Evolutionary conservation across 306 rosid genomes (phyloP), one percentile per base, ranked within the genome.

Genomic region (Fragaria vesca): DNA sequence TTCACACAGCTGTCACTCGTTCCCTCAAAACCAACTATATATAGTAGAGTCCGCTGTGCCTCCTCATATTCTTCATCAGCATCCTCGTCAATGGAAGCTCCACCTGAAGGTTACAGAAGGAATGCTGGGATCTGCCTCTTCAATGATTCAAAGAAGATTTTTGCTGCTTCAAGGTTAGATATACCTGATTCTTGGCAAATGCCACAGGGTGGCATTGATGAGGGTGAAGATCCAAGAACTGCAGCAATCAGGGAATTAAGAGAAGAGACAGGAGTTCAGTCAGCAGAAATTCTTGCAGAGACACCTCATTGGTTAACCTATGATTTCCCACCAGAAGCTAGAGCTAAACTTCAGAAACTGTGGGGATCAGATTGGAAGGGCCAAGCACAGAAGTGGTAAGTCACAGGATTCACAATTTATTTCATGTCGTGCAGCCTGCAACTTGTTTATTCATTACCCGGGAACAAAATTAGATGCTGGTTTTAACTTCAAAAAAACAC

Each of bases 131-230:
- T 95, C 58, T 95, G 96, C 47, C 93, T 95, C 83, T 75, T 92
- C 65, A 91, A 92, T 63, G 66, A 78, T 65, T 84, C 87, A 24
- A 95, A 85, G 78, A 89, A 91, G 88, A 77, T 88, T 43, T 92
- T 94, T 71, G 83, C 90, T 36, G 97, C 97, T 82, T 88, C 97
- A 13, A 86, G 98, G 84, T 80, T 94, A 24, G 95, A 90, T 82
- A 69, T 83, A 74, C 97, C 97, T 32, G 45, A 76, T 85, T 68
- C 93, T 46, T 92, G 98, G 98, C 97, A 94, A 90, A 94, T 94
- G 98, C 97, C 98, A 0, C 97, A 94, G 93, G 98, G 97, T 50
- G 98, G 97, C 72, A 81, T 92, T 76, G 93, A 94, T 75, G 97
- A 92, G 74, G 93, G 88, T 43, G 97, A 94, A 85, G 96, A 94